Evolutionary conservation across 371 early-diverging fungal species (phyloP).

Genomic region (Mucor sp.): DNA sequence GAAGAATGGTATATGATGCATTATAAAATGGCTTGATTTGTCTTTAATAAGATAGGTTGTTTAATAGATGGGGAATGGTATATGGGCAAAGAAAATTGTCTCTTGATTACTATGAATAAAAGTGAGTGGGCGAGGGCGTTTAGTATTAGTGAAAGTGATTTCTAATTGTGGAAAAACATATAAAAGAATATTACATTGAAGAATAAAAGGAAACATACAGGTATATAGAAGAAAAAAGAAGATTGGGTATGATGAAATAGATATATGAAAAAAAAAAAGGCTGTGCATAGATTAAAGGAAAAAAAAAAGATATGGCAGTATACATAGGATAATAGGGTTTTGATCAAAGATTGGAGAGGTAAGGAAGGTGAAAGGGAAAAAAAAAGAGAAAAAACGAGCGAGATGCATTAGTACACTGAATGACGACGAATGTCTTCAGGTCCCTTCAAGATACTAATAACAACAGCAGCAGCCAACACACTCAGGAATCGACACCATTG

Average conservation of each 20-base stretch:
- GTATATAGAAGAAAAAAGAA: background rate
- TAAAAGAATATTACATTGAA: slow-evolving; percentile 1
- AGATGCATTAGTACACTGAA: background rate
- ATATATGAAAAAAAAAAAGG: background rate
- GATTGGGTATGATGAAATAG: background rate
- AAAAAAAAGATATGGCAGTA: slow-evolving; percentile 1
- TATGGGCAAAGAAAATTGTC: background rate
- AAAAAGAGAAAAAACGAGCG: background rate
- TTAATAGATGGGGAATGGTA: background rate
- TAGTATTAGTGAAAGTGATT: background rate
- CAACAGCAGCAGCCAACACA: slow-evolving; percentile 53
- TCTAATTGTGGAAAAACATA: background rate
- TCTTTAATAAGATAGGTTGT: background rate
- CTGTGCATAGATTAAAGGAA: slow-evolving; percentile 4
- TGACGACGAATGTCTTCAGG: slow-evolving; percentile 43
- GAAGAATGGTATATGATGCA: background rate
- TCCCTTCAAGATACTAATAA: slow-evolving; percentile 61
- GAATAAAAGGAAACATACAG: background rate
- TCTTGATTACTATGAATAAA: background rate
- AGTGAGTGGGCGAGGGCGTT: background rate
- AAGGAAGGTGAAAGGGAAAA: background rate
- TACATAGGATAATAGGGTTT: slow-evolving; percentile 8
- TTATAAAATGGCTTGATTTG: background rate
- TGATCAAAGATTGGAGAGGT: background rate
- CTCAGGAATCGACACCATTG: slow-evolving; percentile 65